These are phyloP conservation scores for Cymbidium sinense DNA, from an alignment of 106 monocot genomes.

Conservation along the genomic window DNA sequence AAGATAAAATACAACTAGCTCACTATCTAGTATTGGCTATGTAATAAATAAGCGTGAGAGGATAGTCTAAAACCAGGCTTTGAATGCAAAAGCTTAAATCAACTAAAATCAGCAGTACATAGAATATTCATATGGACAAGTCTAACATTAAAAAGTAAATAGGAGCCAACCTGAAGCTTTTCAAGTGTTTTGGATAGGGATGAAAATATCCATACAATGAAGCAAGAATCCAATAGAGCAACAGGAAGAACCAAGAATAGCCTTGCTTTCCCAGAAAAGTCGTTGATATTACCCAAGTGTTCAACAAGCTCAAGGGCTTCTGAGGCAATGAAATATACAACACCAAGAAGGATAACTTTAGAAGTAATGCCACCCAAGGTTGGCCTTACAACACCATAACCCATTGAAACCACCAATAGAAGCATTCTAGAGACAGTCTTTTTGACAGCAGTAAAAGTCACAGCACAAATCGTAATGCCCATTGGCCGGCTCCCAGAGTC, in stretches of 20 bases:
- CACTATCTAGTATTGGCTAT: neutral
- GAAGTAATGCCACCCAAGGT: constrained; percentile 85
- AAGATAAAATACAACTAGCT: neutral
- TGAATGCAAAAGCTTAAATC: neutral
- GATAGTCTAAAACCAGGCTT: neutral
- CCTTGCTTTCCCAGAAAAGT: constrained; percentile 90
- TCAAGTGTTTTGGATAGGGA: constrained; percentile 89
- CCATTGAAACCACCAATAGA: constrained; percentile 96
- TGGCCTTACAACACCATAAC: constrained; percentile 76
- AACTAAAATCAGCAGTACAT: neutral
- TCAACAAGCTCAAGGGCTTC: constrained; percentile 98
- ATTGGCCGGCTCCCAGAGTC: constrained; percentile 83
- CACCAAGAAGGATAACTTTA: constrained; percentile 69
- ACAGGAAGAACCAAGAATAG: constrained; percentile 87
- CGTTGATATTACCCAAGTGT: constrained; percentile 95
- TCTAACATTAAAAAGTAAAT: constrained; percentile 5
- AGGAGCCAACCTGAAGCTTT: constrained; percentile 79
- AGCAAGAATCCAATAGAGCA: constrained; percentile 82
- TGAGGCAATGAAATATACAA: constrained; percentile 81
- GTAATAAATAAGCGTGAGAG: neutral
- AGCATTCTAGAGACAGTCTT: constrained; percentile 93
- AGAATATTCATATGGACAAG: too few relatives aligned
- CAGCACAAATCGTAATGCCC: constrained; percentile 88
- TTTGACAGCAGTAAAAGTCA: constrained; percentile 90
- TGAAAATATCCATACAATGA: constrained; percentile 98